Percentiles rank a stretch among this genome's conserved stretches.
Evolutionary conservation across 352 stramenopile species (phyloP).

Genomic region (Proteromonas lacertae): DNA sequence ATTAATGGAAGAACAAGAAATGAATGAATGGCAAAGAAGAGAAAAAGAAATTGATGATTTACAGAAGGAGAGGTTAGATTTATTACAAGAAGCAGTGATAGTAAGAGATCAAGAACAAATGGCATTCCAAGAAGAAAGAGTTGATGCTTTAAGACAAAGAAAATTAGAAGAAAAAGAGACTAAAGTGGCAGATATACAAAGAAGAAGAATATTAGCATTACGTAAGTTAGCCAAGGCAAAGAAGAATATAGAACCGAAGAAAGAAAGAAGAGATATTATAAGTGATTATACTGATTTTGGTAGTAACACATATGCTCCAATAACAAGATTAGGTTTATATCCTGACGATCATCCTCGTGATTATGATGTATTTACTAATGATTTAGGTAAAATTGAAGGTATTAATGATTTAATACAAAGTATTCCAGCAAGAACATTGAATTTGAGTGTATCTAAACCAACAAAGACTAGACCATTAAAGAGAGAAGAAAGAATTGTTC

Average conservation of each 20-base stretch:
- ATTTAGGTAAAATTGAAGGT: slow-evolving; percentile 5
- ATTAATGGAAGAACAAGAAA: slow-evolving; percentile 61
- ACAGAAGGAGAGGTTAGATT: slow-evolving; percentile 24
- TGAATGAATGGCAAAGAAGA: slow-evolving; percentile 34
- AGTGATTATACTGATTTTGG: slow-evolving; percentile 35
- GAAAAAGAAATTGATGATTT: slow-evolving; percentile 46
- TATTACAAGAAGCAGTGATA: slow-evolving; percentile 31
- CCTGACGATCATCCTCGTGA: slow-evolving; percentile 4
- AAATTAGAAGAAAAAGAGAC: slow-evolving; percentile 15
- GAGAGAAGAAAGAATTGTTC: no score
- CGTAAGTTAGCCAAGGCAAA: slow-evolving; percentile 48
- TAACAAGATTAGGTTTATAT: slow-evolving; percentile 5
- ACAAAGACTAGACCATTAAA: no score
- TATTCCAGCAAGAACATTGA: no score
- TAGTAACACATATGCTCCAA: slow-evolving; percentile 34
- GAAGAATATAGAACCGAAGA: slow-evolving; percentile 7
- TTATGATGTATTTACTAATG: not conserved
- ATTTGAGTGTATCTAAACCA: no score
- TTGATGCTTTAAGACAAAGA: slow-evolving; percentile 37
- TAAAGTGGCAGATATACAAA: slow-evolving; percentile 27
- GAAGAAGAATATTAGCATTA: slow-evolving; percentile 37
- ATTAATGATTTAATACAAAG: slow-evolving; percentile 7
- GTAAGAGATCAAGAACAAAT: slow-evolving; percentile 51
- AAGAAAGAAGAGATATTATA: slow-evolving; percentile 31
- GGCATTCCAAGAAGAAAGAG: slow-evolving; percentile 45